A percentile compares a stretch with the other conserved stretches of the same genome.
Conservation (phyloP, 352 stramenopile genomes). For the Globisporangium canariense region DNA sequence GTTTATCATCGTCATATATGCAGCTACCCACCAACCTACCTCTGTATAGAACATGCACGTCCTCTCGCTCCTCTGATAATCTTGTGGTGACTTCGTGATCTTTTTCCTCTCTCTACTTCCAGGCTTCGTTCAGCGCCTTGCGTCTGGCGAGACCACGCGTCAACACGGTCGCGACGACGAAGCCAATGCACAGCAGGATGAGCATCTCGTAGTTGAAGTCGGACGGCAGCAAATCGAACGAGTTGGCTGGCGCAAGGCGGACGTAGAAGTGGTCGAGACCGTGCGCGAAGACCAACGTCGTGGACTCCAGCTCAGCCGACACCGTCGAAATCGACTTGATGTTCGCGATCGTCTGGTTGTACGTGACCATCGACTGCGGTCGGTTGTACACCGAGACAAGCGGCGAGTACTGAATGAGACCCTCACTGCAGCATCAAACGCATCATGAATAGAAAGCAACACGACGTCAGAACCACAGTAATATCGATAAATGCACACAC, state of each 20-base stretch:
- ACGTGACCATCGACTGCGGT: slow-evolving; percentile 85
- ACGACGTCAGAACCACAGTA: background rate
- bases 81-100: background rate
- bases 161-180: slow-evolving; percentile 77
- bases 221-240: slow-evolving; percentile 95
- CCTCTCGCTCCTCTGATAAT: background rate
- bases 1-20: slow-evolving; percentile 13
- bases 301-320: slow-evolving; percentile 92
- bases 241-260: slow-evolving; percentile 90
- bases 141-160: slow-evolving; percentile 60
- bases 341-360: slow-evolving; percentile 89
- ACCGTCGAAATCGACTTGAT: slow-evolving; percentile 62
- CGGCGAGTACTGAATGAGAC: slow-evolving; percentile 85
- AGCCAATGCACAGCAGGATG: slow-evolving; percentile 85
- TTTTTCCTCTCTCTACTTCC: slow-evolving; percentile 54
- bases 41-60: slow-evolving; percentile 7
- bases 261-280: slow-evolving; percentile 95
- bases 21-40: slow-evolving; percentile 3
- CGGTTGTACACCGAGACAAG: slow-evolving; percentile 88
- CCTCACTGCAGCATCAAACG: slow-evolving; percentile 42
- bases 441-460: background rate
- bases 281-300: slow-evolving; percentile 91
- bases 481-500: background rate
- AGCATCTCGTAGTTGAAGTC: slow-evolving; percentile 95
- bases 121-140: slow-evolving; percentile 78